Base-by-base conservation (phyloP, 2,329 filamentous ascomycete species). In the Aspergillus unguis region DNA sequence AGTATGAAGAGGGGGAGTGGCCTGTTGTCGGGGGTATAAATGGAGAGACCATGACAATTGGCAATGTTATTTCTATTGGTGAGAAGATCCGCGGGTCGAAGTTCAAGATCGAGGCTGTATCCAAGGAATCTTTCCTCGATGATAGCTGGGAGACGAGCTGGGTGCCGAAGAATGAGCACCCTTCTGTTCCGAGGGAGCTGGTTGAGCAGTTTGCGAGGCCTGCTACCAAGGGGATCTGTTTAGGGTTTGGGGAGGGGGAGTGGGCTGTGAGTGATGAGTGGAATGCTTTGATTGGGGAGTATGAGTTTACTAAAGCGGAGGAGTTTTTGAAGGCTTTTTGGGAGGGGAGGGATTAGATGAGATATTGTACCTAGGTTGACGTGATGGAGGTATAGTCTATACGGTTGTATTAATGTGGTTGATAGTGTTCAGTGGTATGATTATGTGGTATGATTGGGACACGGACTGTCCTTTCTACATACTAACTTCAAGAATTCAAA, bases 1-100 rank as follows among this genome's bases (percentile, higher is more conserved):
- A 55, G 0, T 52, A 33, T 23, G 32, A 52, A 17, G 17, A 17
- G 9, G 53, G 53, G n/a, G 44, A 49, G 35, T 55, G 53, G 53
- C 53, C 53, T 2, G 26, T 55, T 2, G 23, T 49, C 32, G 25
- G 49, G 2, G 53, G 53, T 4, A 45, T 55, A 5, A 9, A 26
- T 3, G 53, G 53, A 6, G 40, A 9, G 1, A 41, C 11, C 1
- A 11, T 55, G 17, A 27, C 53, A 1, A n/a, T 55, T 5, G 6
- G 25, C 1, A n/a, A 52, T 3, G 17, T 49, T 1, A 45, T 55
- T 17, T 26, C 40, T 6, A 25, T 52, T 0, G 53, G 53, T 0
- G 49, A 52, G 31, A 49, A 26, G 25, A 5, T 46, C 25, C 49
- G 53, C 3, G 53, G 48, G 17, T 35, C 36, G 1, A 26, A 25